Conservation (phyloP, 441 rosid genomes). For the Omphalea diandra region DNA sequence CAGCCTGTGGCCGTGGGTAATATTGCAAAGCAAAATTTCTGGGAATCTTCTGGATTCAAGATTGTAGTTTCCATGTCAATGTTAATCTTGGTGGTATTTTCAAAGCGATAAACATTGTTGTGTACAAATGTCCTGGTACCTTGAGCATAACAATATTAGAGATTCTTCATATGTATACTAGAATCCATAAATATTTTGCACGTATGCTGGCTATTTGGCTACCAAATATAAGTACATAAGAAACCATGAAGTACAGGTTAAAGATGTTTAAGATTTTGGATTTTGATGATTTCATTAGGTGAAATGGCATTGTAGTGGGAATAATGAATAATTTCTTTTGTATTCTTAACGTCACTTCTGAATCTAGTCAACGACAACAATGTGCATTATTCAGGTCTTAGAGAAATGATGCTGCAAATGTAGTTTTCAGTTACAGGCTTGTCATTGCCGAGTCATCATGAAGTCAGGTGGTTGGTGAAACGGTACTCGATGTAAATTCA, state of each 20-base stretch:
- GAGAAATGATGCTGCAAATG: not conserved
- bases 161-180: not conserved
- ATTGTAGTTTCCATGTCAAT: conserved; percentile 82
- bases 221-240: not conserved
- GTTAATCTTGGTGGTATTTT: conserved; percentile 74
- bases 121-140: conserved; percentile 25
- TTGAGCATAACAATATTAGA: conserved; percentile 6
- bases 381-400: not conserved
- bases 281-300: not conserved
- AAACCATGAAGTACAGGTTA: too few species aligned
- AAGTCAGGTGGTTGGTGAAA: conserved; percentile 4
- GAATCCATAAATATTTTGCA: not conserved
- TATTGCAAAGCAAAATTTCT: conserved; percentile 59
- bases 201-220: not conserved
- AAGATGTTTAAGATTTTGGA: not conserved
- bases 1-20: conserved; percentile 28
- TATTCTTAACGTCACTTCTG: not conserved
- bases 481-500: not conserved
- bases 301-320: conserved; percentile 1
- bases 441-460: not conserved
- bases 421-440: not conserved
- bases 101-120: conserved; percentile 50
- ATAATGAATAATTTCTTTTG: conserved; percentile 1
- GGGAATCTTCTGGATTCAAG: conserved; percentile 89
- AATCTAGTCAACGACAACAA: not conserved